Percentiles rank a stretch among this genome's conserved stretches.
Evolutionary conservation across 2,329 filamentous ascomycete species (phyloP).

Genomic region (Remersonia thermophila): DNA sequence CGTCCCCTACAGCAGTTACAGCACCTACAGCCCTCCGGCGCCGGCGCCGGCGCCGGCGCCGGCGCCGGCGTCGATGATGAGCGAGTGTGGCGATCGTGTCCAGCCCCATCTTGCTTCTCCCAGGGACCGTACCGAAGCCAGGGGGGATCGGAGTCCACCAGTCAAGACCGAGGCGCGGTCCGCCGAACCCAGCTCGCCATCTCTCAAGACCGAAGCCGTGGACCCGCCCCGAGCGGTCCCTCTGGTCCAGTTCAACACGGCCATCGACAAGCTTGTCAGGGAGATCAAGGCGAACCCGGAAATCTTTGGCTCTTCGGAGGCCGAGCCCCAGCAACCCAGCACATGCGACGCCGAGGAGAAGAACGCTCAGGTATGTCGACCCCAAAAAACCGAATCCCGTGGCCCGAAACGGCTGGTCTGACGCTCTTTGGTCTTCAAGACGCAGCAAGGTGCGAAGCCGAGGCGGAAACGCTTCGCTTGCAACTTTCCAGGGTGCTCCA

Average conservation of each 20-base stretch:
- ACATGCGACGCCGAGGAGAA: slow-evolving; percentile 31
- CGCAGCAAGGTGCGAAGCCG: slow-evolving; percentile 1
- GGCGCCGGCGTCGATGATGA: slow-evolving; percentile 10
- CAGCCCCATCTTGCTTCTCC: slow-evolving; percentile 24
- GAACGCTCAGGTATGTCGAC: slow-evolving; percentile 6
- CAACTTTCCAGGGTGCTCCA: slow-evolving; percentile 59
- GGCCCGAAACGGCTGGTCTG: not conserved
- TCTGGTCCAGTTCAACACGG: slow-evolving; percentile 57
- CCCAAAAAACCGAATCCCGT: too few species aligned
- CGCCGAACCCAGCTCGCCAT: slow-evolving; percentile 6
- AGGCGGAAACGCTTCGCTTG: slow-evolving; percentile 61
- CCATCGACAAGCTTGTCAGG: slow-evolving; percentile 81
- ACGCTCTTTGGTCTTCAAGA: not conserved
- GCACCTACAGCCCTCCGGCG: slow-evolving; percentile 26
- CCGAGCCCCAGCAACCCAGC: slow-evolving; percentile 6
- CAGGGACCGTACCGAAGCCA: slow-evolving; percentile 24
- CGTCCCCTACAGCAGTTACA: slow-evolving; percentile 29
- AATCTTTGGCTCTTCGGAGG: slow-evolving; percentile 20
- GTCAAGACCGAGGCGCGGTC: slow-evolving; percentile 24
- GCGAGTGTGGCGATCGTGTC: slow-evolving; percentile 17
- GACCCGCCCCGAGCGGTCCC: slow-evolving; percentile 37
- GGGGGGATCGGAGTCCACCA: slow-evolving; percentile 17
- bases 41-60: slow-evolving; percentile 21
- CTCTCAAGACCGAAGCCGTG: slow-evolving; percentile 29
- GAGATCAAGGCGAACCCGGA: slow-evolving; percentile 61